Percentiles rank a stretch among this genome's conserved stretches.
Evolutionary conservation across 1,139 yeast species (phyloP).

Genomic region (Lodderomyces pseudojiufengensis): DNA sequence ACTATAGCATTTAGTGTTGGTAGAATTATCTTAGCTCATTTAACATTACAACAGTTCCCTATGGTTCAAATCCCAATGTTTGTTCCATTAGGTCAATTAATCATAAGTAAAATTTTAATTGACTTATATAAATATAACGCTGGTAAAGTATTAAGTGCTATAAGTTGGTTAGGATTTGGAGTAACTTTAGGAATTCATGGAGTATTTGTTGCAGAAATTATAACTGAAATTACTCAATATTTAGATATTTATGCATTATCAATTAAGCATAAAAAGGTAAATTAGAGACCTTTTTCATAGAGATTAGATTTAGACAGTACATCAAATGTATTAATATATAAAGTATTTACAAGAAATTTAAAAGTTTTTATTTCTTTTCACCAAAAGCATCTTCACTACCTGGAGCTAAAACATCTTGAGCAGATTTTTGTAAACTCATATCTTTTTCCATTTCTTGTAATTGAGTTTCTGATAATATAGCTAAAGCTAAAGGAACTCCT

Average conservation of each 20-base stretch:
- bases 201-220: slow-evolving; percentile 76
- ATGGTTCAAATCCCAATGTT: slow-evolving; percentile 64
- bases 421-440: slow-evolving; percentile 80
- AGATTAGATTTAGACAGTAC: slow-evolving; percentile 2
- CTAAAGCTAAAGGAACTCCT: slow-evolving; percentile 90
- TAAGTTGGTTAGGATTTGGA: slow-evolving; percentile 76
- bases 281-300: not conserved
- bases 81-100: slow-evolving; percentile 58
- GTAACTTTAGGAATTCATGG: slow-evolving; percentile 72
- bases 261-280: slow-evolving; percentile 70
- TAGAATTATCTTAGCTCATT: slow-evolving; percentile 82
- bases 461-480: slow-evolving; percentile 90
- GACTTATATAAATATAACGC: slow-evolving; percentile 36
- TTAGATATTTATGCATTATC: slow-evolving; percentile 83
- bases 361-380: slow-evolving; percentile 14
- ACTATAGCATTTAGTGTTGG: slow-evolving; percentile 85
- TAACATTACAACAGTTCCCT: slow-evolving; percentile 79
- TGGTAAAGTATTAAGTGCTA: slow-evolving; percentile 38
- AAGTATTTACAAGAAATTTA: slow-evolving; percentile 4
- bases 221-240: slow-evolving; percentile 75
- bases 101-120: slow-evolving; percentile 38
- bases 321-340: not conserved
- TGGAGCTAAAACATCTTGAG: slow-evolving; percentile 79
- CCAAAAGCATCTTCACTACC: slow-evolving; percentile 60
- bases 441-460: slow-evolving; percentile 92